Evolutionary conservation across 345 rosid species (phyloP).

Genomic region (Geranium brycei): DNA sequence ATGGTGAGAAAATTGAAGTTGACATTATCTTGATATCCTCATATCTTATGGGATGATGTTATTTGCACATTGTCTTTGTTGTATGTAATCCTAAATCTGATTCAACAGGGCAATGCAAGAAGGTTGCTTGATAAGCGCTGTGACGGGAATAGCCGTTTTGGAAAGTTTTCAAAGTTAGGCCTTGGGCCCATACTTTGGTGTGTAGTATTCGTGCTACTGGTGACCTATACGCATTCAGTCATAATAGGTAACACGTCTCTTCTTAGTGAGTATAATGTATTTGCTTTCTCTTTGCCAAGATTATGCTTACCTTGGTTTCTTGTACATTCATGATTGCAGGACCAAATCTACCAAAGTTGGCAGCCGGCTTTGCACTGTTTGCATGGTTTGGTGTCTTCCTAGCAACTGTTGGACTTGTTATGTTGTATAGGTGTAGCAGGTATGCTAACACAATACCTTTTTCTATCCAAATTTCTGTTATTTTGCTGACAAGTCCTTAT

Average conservation of each 20-base stretch:
- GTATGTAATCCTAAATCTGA: slow-evolving; percentile 1
- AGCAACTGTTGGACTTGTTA: slow-evolving; percentile 58
- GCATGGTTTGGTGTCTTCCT: slow-evolving; percentile 81
- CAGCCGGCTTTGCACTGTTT: slow-evolving; percentile 58
- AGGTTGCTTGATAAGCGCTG: slow-evolving; percentile 74
- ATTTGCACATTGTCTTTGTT: neutral
- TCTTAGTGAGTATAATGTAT: slow-evolving; percentile 7
- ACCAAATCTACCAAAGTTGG: slow-evolving; percentile 59
- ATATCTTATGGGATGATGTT: neutral
- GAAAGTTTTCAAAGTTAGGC: slow-evolving; percentile 70
- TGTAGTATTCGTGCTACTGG: slow-evolving; percentile 48
- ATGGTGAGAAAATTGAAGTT: neutral
- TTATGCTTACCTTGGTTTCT: slow-evolving; percentile 1
- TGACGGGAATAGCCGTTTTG: slow-evolving; percentile 56
- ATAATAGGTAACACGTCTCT: slow-evolving; percentile 40
- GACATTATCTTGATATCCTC: neutral
- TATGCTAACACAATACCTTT: slow-evolving; percentile 13
- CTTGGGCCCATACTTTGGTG: slow-evolving; percentile 80
- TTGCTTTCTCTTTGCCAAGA: slow-evolving; percentile 9
- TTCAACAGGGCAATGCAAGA: slow-evolving; percentile 84
- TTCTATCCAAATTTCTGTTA: neutral
- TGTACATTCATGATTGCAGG: slow-evolving; percentile 35
- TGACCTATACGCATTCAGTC: slow-evolving; percentile 57
- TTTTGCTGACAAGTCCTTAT: neutral
- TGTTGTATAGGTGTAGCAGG: slow-evolving; percentile 94